Evolutionary conservation across 345 rosid species (phyloP).

Genomic region (Rhizophora mangle): DNA sequence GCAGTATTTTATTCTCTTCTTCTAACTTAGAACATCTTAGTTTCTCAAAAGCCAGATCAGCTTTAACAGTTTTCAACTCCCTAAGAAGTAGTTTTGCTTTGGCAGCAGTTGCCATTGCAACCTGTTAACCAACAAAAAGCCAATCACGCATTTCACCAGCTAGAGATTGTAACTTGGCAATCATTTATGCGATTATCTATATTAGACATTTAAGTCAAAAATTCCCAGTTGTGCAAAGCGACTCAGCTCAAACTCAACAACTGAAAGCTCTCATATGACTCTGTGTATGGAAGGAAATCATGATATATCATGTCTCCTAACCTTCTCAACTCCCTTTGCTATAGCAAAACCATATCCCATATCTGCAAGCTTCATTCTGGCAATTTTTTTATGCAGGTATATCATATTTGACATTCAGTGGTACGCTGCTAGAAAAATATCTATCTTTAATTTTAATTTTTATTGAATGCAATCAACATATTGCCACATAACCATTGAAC

Average conservation of each 20-base stretch:
- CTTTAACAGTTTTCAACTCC: slow-evolving; percentile 85
- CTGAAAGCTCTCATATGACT: neutral
- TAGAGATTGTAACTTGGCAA: neutral
- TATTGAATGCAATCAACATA: slow-evolving; percentile 2
- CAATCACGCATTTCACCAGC: slow-evolving; percentile 35
- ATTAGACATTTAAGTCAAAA: neutral
- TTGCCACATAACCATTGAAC: slow-evolving; percentile 29
- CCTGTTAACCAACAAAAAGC: slow-evolving; percentile 45
- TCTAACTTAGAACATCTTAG: slow-evolving; percentile 82
- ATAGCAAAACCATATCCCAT: too few relatives aligned
- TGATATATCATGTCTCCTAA: neutral
- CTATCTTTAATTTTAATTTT: neutral
- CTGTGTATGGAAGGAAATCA: neutral
- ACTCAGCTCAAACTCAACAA: too few relatives aligned
- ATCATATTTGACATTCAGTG: too few relatives aligned
- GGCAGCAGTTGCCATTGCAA: slow-evolving; percentile 96
- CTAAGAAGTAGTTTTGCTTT: slow-evolving; percentile 95
- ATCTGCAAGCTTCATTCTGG: too few relatives aligned
- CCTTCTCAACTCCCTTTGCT: neutral
- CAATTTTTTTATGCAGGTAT: too few relatives aligned
- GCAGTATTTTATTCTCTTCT: slow-evolving; percentile 79
- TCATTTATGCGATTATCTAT: neutral
- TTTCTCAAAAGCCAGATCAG: slow-evolving; percentile 85
- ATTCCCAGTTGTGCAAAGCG: neutral
- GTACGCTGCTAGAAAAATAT: too few relatives aligned